A percentile compares a stretch with the other conserved stretches of the same genome.
These are phyloP conservation scores for Mucor irregularis DNA, from an alignment of 371 early-diverging fungal genomes.

Conservation along the genomic window DNA sequence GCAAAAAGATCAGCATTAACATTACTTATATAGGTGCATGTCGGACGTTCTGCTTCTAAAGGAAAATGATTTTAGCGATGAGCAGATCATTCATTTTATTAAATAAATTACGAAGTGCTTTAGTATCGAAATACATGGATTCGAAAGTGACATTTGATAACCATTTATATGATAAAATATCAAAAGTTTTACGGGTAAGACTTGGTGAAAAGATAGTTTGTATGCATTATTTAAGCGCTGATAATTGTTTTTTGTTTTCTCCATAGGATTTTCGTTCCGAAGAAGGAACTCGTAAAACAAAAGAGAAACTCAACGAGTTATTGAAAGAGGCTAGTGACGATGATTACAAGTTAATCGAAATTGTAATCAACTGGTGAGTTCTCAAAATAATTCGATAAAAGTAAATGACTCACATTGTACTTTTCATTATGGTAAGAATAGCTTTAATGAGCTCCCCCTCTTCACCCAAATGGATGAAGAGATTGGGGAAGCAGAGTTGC, in stretches of 20 bases:
- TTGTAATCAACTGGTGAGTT: conserved; percentile 20
- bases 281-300: conserved; percentile 11
- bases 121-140: conserved; percentile 11
- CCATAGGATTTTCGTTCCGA: conserved; percentile 17
- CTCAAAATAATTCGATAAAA: conserved; percentile 9
- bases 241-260: conserved; percentile 16
- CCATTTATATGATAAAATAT: conserved; percentile 18
- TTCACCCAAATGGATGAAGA: conserved; percentile 11
- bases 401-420: conserved; percentile 9
- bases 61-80: conserved; percentile 22
- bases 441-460: conserved; percentile 11
- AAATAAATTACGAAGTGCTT: conserved; percentile 2
- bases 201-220: conserved; percentile 14
- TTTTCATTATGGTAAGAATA: conserved; percentile 20
- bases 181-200: conserved; percentile 21
- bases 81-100: conserved; percentile 19
- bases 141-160: conserved; percentile 19
- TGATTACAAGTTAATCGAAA: conserved; percentile 16
- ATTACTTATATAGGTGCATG: conserved; percentile 18
- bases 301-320: conserved; percentile 14
- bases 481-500: conserved; percentile 14
- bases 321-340: conserved; percentile 6
- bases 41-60: conserved; percentile 19
- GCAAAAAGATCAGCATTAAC: conserved; percentile 16
- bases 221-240: conserved; percentile 11